These are phyloP conservation scores for Aspergillus sclerotialis DNA, from an alignment of 2,329 filamentous ascomycete genomes.

Conservation along the genomic window DNA sequence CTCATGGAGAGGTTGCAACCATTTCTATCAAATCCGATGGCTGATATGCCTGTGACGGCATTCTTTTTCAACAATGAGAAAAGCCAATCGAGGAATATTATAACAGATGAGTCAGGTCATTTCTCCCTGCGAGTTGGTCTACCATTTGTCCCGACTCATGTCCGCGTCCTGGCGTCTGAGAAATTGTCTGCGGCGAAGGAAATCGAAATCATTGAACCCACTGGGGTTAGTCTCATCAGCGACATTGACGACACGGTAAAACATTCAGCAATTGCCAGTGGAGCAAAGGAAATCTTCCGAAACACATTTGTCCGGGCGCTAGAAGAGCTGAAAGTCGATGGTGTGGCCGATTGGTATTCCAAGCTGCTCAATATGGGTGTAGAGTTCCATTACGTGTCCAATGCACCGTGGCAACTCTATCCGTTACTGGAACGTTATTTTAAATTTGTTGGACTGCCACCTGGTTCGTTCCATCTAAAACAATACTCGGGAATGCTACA, in stretches of 20 bases:
- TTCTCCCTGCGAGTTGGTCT: conserved; percentile 74
- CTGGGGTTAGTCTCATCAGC: conserved; percentile 85
- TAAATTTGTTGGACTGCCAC: conserved; percentile 68
- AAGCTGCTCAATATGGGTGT: conserved; percentile 72
- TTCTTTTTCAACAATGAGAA: conserved; percentile 88
- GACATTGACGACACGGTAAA: conserved; percentile 98
- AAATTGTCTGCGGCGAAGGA: conserved; percentile 73
- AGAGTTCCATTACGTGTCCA: conserved; percentile 94
- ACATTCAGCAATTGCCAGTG: conserved; percentile 79
- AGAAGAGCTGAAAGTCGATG: conserved; percentile 71
- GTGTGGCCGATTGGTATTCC: conserved; percentile 85
- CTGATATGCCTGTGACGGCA: conserved; percentile 71
- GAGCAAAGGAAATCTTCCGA: conserved; percentile 88
- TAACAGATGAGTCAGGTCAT: conserved; percentile 83
- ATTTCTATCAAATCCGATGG: conserved; percentile 79
- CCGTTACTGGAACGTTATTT: conserved; percentile 85
- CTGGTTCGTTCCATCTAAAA: conserved; percentile 89
- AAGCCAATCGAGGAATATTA: conserved; percentile 76
- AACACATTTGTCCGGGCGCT: conserved; percentile 92
- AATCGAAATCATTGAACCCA: conserved; percentile 67
- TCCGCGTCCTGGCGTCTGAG: conserved; percentile 80
- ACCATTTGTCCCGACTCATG: conserved; percentile 84
- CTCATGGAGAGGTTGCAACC: conserved; percentile 81
- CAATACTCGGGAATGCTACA: conserved; percentile 96
- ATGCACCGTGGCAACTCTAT: conserved; percentile 96